Conservation (phyloP, 2,329 filamentous ascomycete species). For the Diaporthe humulicola region DNA sequence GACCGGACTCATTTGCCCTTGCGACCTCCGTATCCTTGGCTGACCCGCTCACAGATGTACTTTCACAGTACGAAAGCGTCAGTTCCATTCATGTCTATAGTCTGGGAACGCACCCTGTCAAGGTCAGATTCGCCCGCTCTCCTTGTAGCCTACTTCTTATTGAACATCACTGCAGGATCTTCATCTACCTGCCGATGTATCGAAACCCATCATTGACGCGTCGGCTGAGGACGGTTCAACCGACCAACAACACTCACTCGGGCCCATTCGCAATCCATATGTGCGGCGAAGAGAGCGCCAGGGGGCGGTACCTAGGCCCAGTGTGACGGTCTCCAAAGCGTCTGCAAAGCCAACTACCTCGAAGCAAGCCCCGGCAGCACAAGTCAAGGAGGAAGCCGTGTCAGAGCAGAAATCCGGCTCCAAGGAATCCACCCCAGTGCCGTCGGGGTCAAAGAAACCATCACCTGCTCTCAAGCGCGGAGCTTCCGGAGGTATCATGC, state of each 20-base stretch:
- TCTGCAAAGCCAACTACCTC: slow-evolving; percentile 48
- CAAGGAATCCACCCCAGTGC: slow-evolving; percentile 51
- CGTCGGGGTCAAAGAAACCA: slow-evolving; percentile 54
- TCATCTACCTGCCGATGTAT: slow-evolving; percentile 78
- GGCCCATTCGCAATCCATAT: slow-evolving; percentile 80
- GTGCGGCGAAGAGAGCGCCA: slow-evolving; percentile 67
- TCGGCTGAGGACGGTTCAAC: slow-evolving; percentile 70
- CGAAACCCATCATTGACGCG: slow-evolving; percentile 71
- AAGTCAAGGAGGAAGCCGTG: slow-evolving; percentile 54
- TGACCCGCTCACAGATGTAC: slow-evolving; percentile 64
- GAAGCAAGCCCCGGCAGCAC: slow-evolving; percentile 43
- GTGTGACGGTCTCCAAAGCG: slow-evolving; percentile 46
- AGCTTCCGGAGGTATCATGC: slow-evolving; percentile 76
- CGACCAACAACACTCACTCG: slow-evolving; percentile 72
- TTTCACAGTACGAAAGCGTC: slow-evolving; percentile 79
- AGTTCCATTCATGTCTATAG: slow-evolving; percentile 90
- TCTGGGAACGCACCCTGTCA: slow-evolving; percentile 77
- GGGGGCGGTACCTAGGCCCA: slow-evolving; percentile 46
- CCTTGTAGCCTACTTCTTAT: background rate
- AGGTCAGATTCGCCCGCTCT: slow-evolving; percentile 56
- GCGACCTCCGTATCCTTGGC: background rate
- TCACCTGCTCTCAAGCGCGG: slow-evolving; percentile 66
- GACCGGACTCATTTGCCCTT: background rate
- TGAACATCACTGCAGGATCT: slow-evolving; percentile 62
- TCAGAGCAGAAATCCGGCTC: slow-evolving; percentile 47